phyloP scores from a whole-genome alignment of 805 yeast genomes.

The Tetrapisispora taiwanensis region DNA sequence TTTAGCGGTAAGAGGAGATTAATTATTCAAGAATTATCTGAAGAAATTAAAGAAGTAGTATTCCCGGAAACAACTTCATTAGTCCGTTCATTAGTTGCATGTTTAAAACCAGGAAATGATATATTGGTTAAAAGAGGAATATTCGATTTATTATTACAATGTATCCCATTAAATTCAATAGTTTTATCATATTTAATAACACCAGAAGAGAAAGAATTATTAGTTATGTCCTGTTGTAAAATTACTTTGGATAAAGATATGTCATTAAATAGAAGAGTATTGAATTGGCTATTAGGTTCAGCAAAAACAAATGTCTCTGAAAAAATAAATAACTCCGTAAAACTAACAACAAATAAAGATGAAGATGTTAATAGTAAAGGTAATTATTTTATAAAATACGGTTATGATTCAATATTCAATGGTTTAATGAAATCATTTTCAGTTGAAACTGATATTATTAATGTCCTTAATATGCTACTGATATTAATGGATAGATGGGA shows the following conservation, averaged over 20 bases:
- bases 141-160: constrained; percentile 64
- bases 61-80: constrained; percentile 72
- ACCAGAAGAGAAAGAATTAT: constrained; percentile 42
- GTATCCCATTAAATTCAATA: constrained; percentile 54
- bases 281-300: constrained; percentile 91
- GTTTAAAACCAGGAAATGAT: constrained; percentile 55
- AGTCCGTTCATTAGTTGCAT: constrained; percentile 60
- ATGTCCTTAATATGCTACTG: constrained; percentile 53
- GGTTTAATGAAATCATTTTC: constrained; percentile 45
- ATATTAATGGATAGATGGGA: constrained; percentile 93
- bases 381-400: constrained; percentile 50
- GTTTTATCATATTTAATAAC: constrained; percentile 41
- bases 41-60: constrained; percentile 50
- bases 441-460: constrained; percentile 28
- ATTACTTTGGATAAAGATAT: constrained; percentile 77
- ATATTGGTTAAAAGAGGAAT: constrained; percentile 79
- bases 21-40: constrained; percentile 37
- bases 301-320: constrained; percentile 5
- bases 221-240: constrained; percentile 53
- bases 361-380: constrained; percentile 15
- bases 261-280: constrained; percentile 86
- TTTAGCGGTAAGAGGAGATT: background rate
- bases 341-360: background rate
- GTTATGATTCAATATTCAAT: constrained; percentile 37
- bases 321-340: constrained; percentile 16